Evolutionary conservation across 2,329 filamentous ascomycete species (phyloP), one percentile per base, ranked within the genome.

Genomic region (Fusarium hainanense): DNA sequence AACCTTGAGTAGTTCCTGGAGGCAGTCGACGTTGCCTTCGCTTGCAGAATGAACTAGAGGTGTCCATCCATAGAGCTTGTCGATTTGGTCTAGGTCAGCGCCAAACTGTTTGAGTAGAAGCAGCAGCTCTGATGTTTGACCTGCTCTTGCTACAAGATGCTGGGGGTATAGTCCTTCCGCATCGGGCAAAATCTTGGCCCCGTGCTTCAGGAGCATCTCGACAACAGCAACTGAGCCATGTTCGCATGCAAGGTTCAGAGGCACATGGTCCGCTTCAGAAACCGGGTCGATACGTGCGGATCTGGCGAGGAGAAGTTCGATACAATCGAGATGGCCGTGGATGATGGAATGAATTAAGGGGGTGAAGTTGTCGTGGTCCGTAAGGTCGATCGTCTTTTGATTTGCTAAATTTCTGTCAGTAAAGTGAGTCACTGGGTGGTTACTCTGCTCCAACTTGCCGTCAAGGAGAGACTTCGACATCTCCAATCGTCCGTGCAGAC

Each of bases 11-110:
- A 99, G 85, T 2, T 90, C 92, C 71, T 93, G 88, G 44, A 99
- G 84, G 76, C 94, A 98, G 27, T 92, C 90, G 3, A 98, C 92
- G 77, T 97, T 97, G 23, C 96, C 96, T 82, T 99, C 96, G 77
- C 94, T 97, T 12, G 96, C 96, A 4, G 96, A 95, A 78, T 99
- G 95, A 60, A 99, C 96, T 7, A 99, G 85, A 0, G 96, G 94
- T 4, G 96, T 98, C 96, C 96, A 99, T 65, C 95, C 93, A 74
- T 98, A 98, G 18, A 99, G 85, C 80, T 97, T 98, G 80, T 99
- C 96, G 32, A 93, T 86, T 78, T 98, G 94, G 75, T 99, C 89
- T 44, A 99, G 85, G 77, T 99, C 91, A 23, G 94, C 95, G 3
- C 94, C 94, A 75, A 96, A 94, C 52, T 92, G 86, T 77, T 94